These are phyloP conservation scores for Hypoxylon sp. DNA, from an alignment of 2,329 filamentous ascomycete species.

Conservation along the genomic window DNA sequence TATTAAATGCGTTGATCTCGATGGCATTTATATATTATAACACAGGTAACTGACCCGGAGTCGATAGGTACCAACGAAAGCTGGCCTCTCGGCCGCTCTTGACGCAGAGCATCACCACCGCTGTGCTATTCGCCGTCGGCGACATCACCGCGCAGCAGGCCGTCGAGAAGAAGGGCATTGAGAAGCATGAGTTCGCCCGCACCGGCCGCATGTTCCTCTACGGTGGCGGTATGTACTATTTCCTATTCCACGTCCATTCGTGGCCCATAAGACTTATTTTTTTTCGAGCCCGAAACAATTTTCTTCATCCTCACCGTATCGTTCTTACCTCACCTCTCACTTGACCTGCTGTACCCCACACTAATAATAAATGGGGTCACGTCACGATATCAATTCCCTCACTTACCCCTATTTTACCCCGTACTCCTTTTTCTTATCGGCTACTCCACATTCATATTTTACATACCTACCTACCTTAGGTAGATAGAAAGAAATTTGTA, in stretches of 20 bases:
- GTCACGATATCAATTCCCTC: slow-evolving; percentile 15
- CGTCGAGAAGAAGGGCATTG: slow-evolving; percentile 83
- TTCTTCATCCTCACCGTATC: slow-evolving; percentile 27
- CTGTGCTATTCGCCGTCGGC: slow-evolving; percentile 91
- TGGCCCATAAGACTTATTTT: neutral
- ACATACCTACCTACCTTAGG: neutral
- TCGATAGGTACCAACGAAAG: slow-evolving; percentile 84
- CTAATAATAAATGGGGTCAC: slow-evolving; percentile 20
- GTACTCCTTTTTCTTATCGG: slow-evolving; percentile 13
- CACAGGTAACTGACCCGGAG: slow-evolving; percentile 20
- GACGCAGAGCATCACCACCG: slow-evolving; percentile 91
- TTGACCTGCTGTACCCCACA: slow-evolving; percentile 23
- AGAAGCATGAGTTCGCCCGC: slow-evolving; percentile 80
- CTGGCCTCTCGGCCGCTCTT: slow-evolving; percentile 86
- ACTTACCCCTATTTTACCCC: slow-evolving; percentile 23
- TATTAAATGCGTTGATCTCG: slow-evolving; percentile 13
- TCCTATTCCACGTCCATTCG: slow-evolving; percentile 7
- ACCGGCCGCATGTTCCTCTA: slow-evolving; percentile 86
- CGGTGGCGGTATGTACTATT: slow-evolving; percentile 74
- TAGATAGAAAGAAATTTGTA: slow-evolving; percentile 9
- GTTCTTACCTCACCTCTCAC: slow-evolving; percentile 21
- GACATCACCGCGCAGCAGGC: slow-evolving; percentile 92
- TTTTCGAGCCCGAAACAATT: slow-evolving; percentile 8
- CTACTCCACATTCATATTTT: slow-evolving; percentile 1
- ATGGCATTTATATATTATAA: slow-evolving; percentile 12